Base-by-base conservation (phyloP, 352 stramenopile species). In the Elongisporangium anandrum region DNA sequence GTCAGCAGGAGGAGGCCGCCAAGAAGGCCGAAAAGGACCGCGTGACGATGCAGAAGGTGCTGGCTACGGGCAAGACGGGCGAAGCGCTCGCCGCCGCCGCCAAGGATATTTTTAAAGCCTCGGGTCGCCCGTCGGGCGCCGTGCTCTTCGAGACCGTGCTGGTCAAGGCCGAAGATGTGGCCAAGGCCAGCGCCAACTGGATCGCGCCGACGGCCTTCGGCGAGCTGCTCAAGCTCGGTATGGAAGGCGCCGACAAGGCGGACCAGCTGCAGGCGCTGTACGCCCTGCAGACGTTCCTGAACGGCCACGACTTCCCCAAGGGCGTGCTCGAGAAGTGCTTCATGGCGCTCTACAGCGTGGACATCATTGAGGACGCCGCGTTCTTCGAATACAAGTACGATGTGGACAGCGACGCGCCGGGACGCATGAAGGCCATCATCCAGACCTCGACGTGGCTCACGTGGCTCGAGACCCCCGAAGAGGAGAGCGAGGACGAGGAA, bases 361-460 rank as follows among this genome's bases (percentile, higher is more conserved):
- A 93, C 66, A 87, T 93, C 57, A 77, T 93, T 51, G 79, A 89
- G 50, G 83, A 93, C 51, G 67, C 77, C 24, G 83, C 79, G 19
- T 93, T 93, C 68, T 83, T 93, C 41, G 83, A 93, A 66, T 91
- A 93, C 81, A 93, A 93, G 73, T 91, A 90, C 75, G 79, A 93
- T 66, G 75, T 88, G 50, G 83, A 93, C 53, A 77, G 69, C 66
- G 78, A 87, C 24, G 73, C 72, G 2, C 79, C 83, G 10, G 83
- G 83, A 41, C 82, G 81, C 51, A 93, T 93, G 81, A 88, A 90
- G 75, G 83, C 83, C 57, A 88, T 91, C 64, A 79, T 93, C 54
- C 77, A 93, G 73, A 88, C 77, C 16, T 88, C 79, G 24, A 79
- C 77, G 53, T 93, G 83, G 83, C 71, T 91, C 66, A 90, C 72